Evolutionary conservation across 345 rosid genomes (phyloP).

Genomic region (Bruguiera gymnorhiza): DNA sequence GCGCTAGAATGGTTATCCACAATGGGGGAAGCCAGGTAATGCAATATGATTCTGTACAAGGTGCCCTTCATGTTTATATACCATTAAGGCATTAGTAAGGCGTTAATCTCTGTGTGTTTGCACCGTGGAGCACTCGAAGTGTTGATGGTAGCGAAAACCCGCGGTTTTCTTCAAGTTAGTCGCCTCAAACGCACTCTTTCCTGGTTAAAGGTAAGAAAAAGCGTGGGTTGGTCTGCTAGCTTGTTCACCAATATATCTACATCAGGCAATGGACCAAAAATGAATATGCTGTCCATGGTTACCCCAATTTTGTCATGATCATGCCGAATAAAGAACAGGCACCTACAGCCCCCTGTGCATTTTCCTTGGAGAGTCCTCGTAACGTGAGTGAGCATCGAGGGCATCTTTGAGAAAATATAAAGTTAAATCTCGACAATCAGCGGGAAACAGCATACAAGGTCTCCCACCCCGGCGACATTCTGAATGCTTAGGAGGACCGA

Average conservation of each 20-base stretch:
- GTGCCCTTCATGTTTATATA: too few species aligned
- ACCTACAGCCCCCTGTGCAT: constrained; percentile 66
- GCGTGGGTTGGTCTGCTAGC: neutral
- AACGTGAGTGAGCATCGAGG: constrained; percentile 52
- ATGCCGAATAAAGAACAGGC: constrained; percentile 47
- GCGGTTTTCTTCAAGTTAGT: constrained; percentile 37
- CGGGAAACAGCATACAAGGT: constrained; percentile 58
- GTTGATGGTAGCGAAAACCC: too few species aligned
- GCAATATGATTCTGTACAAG: too few species aligned
- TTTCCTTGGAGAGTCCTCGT: constrained; percentile 45
- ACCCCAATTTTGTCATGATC: constrained; percentile 50
- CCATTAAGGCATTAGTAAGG: too few species aligned
- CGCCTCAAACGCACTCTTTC: constrained; percentile 55
- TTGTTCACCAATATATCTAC: too few species aligned
- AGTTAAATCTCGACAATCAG: constrained; percentile 18
- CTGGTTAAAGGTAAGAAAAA: constrained; percentile 19
- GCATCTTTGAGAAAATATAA: neutral
- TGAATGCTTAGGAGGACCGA: constrained; percentile 55
- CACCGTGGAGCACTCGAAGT: too few species aligned
- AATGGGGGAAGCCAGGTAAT: too few species aligned
- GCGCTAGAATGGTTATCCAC: too few species aligned
- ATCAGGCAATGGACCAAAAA: neutral
- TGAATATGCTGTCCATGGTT: constrained; percentile 3
- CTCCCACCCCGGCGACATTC: constrained; percentile 60
- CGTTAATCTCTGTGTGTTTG: too few species aligned